Conservation (phyloP, 192 early-diverging fungal species). For the Gamsiella multidivaricata region DNA sequence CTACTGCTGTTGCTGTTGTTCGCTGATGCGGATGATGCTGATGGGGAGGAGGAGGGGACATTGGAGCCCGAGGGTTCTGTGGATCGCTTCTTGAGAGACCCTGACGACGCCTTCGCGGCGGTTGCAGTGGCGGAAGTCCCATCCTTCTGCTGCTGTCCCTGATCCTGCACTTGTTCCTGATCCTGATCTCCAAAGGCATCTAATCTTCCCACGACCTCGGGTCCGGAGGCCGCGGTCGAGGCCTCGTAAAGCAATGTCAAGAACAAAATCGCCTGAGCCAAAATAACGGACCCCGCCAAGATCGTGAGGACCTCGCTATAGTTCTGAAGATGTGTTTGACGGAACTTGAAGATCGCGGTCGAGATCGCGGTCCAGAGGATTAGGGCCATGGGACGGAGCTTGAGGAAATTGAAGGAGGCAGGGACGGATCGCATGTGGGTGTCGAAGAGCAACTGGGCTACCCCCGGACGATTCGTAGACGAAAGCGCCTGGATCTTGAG, state of each 20-base stretch:
- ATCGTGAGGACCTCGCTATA: conserved; percentile 16
- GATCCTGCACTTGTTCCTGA: background rate
- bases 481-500: conserved; percentile 25
- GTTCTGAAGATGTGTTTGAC: conserved; percentile 12
- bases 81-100: conserved; percentile 16
- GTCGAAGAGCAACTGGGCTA: conserved; percentile 22
- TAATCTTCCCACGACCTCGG: conserved; percentile 16
- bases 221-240: conserved; percentile 14
- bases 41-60: no score
- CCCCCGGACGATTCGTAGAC: conserved; percentile 29
- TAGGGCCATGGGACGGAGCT: conserved; percentile 39
- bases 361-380: conserved; percentile 45
- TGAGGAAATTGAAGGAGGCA: conserved; percentile 15
- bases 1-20: background rate
- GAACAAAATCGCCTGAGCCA: conserved; percentile 34
- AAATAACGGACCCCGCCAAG: conserved; percentile 7
- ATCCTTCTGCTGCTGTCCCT: background rate
- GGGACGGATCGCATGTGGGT: conserved; percentile 32
- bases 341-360: conserved; percentile 22
- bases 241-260: conserved; percentile 34
- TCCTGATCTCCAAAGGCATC: conserved; percentile 33
- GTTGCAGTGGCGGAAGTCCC: background rate
- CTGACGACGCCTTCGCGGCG: no score
- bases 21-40: no score
- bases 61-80: background rate